Evolutionary conservation across 2,329 filamentous ascomycete species (phyloP), one percentile per base, ranked within the genome.

Genomic region (Zasmidium cellare): DNA sequence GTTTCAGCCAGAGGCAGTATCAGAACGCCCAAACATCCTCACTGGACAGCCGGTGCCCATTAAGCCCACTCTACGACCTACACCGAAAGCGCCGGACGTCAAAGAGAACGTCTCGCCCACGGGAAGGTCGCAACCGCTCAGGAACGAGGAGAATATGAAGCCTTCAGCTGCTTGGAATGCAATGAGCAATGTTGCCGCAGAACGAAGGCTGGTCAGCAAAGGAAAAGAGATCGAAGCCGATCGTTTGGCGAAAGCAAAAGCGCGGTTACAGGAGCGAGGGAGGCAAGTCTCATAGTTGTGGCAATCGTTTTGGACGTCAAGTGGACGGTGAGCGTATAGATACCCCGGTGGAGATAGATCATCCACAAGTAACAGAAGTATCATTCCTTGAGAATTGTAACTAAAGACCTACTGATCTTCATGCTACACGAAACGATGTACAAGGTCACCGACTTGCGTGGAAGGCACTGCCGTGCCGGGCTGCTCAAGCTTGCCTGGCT

Each of bases 111-210:
- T 59, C 9, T 53, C 64, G 48, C 64, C 65, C 7, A 35, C 57
- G 14, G n/a, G 38, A 24, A 63, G 57, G 44, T 24, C 53, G 1
- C 25, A 23, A 23, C 25, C 52, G 16, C 28, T 53, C 3, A 50
- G 46, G 20, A 57, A 57, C 20, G 44, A 53, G 7, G 64, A 66
- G 55, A 59, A 63, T 24, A 50, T 64, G 23, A 68, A 65, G 46
- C 67, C 67, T 14, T 65, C 63, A 7, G 64, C 67, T 7, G 62
- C 66, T 18, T 69, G 66, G 68, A 68, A 58, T 22, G 65, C 65
- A 19, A 66, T 68, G 60, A 66, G 63, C 51, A 31, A 31, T 47
- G 46, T 41, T 54, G 61, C 23, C 31, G 55, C 35, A 51, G 57
- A 38, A 55, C 20, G 62, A 50, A 59, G 63, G 9, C 60, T 54